phyloP scores from a whole-genome alignment of 371 early-diverging fungal genomes.

The Mucor lusitanicus region DNA sequence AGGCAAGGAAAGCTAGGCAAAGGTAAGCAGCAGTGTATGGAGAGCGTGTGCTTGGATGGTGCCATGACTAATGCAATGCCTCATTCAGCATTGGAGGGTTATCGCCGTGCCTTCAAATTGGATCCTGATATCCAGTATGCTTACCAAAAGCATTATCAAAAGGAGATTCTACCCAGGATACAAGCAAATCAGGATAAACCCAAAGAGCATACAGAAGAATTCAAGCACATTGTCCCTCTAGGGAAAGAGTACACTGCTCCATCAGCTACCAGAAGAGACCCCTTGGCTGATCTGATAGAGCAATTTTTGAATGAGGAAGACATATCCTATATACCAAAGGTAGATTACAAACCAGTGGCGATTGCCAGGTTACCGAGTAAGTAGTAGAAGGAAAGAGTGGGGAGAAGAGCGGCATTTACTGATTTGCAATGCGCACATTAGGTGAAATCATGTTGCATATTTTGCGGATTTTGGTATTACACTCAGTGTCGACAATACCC shows the following conservation, averaged over 20 bases:
- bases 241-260: slow-evolving; percentile 42
- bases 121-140: slow-evolving; percentile 49
- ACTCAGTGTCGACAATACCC: slow-evolving; percentile 49
- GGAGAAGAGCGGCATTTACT: background rate
- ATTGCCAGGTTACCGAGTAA: slow-evolving; percentile 45
- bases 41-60: background rate
- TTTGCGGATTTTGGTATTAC: slow-evolving; percentile 35
- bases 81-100: slow-evolving; percentile 47
- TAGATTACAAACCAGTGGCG: slow-evolving; percentile 44
- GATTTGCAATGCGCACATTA: background rate
- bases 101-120: slow-evolving; percentile 56
- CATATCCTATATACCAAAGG: slow-evolving; percentile 28
- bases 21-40: slow-evolving; percentile 32
- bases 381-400: background rate
- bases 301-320: slow-evolving; percentile 24
- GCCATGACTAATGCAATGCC: background rate
- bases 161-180: slow-evolving; percentile 22
- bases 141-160: slow-evolving; percentile 45
- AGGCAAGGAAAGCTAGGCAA: slow-evolving; percentile 51
- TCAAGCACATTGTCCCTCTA: slow-evolving; percentile 42
- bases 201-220: slow-evolving; percentile 9
- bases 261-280: slow-evolving; percentile 23
- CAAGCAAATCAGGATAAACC: slow-evolving; percentile 9
- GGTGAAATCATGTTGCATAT: slow-evolving; percentile 45
- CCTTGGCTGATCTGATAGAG: slow-evolving; percentile 32